Conservation (phyloP, 1,284 basidiomycete genomes). For the Trichosporon coremiiforme region DNA sequence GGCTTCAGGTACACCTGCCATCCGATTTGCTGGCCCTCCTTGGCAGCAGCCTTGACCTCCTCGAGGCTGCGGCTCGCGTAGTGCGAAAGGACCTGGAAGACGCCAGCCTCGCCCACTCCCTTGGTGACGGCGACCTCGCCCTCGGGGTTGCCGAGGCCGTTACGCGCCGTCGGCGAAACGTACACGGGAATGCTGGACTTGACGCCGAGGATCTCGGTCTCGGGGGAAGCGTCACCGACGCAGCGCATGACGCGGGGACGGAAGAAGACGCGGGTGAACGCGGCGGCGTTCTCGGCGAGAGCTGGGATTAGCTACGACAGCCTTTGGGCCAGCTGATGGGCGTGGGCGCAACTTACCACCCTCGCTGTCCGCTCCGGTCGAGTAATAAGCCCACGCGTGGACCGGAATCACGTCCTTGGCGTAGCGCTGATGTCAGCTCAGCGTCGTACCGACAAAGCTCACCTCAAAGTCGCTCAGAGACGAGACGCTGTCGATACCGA, state of each 20-base stretch:
- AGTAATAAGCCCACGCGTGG: constrained; percentile 76
- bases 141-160: constrained; percentile 57
- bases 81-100: constrained; percentile 58
- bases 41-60: constrained; percentile 55
- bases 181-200: constrained; percentile 74
- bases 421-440: constrained; percentile 49
- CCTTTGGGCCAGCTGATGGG: neutral
- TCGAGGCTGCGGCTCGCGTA: constrained; percentile 56
- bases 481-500: constrained; percentile 43
- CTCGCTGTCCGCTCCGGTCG: constrained; percentile 75
- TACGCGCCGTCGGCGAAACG: constrained; percentile 67
- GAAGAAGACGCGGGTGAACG: constrained; percentile 78
- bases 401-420: constrained; percentile 67
- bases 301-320: constrained; percentile 34
- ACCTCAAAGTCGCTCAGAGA: constrained; percentile 48
- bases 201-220: constrained; percentile 73
- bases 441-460: neutral
- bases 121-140: constrained; percentile 59
- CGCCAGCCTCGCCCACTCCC: constrained; percentile 53
- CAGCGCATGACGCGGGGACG: constrained; percentile 73
- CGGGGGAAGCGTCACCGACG: constrained; percentile 69
- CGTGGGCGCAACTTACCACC: constrained; percentile 60
- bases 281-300: constrained; percentile 65
- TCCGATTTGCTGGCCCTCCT: constrained; percentile 41
- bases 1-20: constrained; percentile 50